Evolutionary conservation across 257 asterid species (phyloP).

Genomic region (Verbascum thapsus): DNA sequence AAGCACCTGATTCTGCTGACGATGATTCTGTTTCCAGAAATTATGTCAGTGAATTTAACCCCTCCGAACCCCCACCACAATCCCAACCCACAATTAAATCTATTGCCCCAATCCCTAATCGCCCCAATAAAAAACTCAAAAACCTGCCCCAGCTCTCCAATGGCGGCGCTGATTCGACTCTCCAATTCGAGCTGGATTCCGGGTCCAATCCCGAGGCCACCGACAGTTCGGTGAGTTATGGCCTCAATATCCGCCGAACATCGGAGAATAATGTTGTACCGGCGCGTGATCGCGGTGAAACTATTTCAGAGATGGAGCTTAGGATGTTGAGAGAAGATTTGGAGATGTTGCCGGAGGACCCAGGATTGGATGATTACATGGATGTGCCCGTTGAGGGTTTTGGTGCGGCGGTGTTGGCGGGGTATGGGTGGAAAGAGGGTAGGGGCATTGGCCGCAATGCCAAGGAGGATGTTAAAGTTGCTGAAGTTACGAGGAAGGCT

Average conservation of each 20-base stretch:
- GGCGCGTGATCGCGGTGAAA: constrained; percentile 13
- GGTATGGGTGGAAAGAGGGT: constrained; percentile 89
- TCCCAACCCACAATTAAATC: constrained; percentile 35
- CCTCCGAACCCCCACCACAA: constrained; percentile 46
- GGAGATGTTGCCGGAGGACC: constrained; percentile 57
- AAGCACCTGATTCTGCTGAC: constrained; percentile 31
- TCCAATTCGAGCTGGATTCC: constrained; percentile 63
- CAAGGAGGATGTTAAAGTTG: constrained; percentile 61
- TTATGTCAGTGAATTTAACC: constrained; percentile 59
- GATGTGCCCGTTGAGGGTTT: constrained; percentile 84
- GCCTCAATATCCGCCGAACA: constrained; percentile 65
- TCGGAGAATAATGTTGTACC: constrained; percentile 12
- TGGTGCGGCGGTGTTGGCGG: constrained; percentile 65
- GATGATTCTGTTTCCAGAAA: constrained; percentile 33
- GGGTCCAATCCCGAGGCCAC: constrained; percentile 41
- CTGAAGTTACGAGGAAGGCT: constrained; percentile 50
- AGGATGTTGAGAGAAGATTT: constrained; percentile 60
- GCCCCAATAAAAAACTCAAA: constrained; percentile 57
- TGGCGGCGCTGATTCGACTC: constrained; percentile 36
- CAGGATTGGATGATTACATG: constrained; percentile 51
- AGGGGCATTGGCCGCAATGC: constrained; percentile 74
- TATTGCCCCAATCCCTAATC: constrained; percentile 66
- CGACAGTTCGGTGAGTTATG: constrained; percentile 48
- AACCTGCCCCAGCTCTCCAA: constrained; percentile 56
- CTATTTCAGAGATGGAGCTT: constrained; percentile 48